These are phyloP conservation scores for Macrolepiota albuminosa DNA, from an alignment of 768 basidiomycete genomes.

Conservation along the genomic window DNA sequence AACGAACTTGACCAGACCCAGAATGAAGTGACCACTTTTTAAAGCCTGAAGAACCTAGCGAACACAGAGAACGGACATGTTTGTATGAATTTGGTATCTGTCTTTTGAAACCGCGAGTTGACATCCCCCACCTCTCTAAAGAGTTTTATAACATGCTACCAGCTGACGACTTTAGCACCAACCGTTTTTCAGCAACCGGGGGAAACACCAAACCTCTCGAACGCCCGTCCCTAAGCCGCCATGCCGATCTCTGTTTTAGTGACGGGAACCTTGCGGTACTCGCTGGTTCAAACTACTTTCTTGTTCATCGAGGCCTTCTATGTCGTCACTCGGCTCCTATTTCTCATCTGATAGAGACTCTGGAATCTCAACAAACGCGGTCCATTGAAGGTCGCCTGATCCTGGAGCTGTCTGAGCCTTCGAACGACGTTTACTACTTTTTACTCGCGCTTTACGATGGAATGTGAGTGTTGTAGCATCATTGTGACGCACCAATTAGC, in stretches of 20 bases:
- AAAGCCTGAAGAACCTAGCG: no score
- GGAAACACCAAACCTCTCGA: slow-evolving; percentile 10
- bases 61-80: not conserved
- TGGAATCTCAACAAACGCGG: slow-evolving; percentile 20
- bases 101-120: not conserved
- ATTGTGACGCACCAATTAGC: slow-evolving; percentile 3
- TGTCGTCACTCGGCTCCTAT: slow-evolving; percentile 58
- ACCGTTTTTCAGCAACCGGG: slow-evolving; percentile 28
- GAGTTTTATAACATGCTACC: slow-evolving; percentile 7
- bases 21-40: no score
- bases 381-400: slow-evolving; percentile 56
- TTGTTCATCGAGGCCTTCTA: slow-evolving; percentile 65
- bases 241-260: slow-evolving; percentile 54
- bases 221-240: slow-evolving; percentile 27
- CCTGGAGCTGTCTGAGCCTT: slow-evolving; percentile 47
- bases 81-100: not conserved
- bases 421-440: slow-evolving; percentile 55
- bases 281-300: slow-evolving; percentile 53
- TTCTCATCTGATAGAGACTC: slow-evolving; percentile 30
- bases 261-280: slow-evolving; percentile 70
- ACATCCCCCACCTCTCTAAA: not conserved
- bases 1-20: no score
- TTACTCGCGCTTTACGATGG: slow-evolving; percentile 68
- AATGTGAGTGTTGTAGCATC: slow-evolving; percentile 40
- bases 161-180: slow-evolving; percentile 42